A percentile compares a stretch with the other conserved stretches of the same genome.
phyloP scores from a whole-genome alignment of 78 protist genomes.

The Blattamonas nauphoetae region DNA sequence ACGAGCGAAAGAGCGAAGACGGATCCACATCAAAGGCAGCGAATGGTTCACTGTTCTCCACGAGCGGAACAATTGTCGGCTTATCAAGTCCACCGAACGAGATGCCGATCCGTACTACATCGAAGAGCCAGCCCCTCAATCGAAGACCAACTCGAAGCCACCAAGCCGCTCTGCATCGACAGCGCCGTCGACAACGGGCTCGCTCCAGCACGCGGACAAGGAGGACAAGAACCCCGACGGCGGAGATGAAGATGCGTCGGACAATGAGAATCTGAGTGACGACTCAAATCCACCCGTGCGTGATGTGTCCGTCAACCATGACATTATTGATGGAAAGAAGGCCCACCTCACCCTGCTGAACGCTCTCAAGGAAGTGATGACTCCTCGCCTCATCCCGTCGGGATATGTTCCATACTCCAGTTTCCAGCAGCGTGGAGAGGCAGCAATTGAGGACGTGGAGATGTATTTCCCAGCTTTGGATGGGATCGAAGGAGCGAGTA shows the following conservation, averaged over 20 bases:
- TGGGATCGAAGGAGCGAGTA: not conserved
- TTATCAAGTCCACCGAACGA: not conserved
- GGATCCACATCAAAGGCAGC: not conserved
- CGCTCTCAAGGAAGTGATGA: not conserved
- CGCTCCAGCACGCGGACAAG: not conserved
- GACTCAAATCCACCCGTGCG: not conserved
- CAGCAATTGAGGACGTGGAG: not conserved
- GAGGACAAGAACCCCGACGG: not conserved
- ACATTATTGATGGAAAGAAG: not conserved
- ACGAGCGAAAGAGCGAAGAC: not conserved
- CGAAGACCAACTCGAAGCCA: not conserved
- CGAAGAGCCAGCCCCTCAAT: not conserved
- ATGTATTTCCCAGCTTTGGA: not conserved
- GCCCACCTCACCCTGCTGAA: not conserved
- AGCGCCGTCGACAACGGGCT: not conserved
- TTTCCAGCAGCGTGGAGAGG: not conserved
- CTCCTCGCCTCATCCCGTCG: not conserved
- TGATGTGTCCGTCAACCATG: not conserved
- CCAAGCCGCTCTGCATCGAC: not conserved
- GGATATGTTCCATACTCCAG: not conserved
- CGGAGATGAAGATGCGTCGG: not conserved
- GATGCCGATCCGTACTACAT: not conserved
- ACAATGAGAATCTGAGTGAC: too few relatives aligned
- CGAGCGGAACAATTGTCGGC: not conserved
- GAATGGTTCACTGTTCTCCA: not conserved